Evolutionary conservation across 1,284 basidiomycete genomes (phyloP), one percentile per base, ranked within the genome.

Genomic region (Mycosarcoma mackinlayi): DNA sequence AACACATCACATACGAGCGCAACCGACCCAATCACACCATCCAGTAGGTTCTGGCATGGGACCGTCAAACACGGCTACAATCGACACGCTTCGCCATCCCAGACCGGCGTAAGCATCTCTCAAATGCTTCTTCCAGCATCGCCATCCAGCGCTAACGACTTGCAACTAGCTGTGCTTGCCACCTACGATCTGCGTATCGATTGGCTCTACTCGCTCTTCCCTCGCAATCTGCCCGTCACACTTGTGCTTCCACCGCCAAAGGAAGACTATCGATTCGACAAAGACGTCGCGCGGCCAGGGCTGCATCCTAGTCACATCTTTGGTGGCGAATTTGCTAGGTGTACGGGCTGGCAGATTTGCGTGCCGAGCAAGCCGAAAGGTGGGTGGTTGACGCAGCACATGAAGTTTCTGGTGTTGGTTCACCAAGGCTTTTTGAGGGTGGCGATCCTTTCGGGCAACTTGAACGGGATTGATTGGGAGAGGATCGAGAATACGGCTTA

Each of bases 391-490:
- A 73, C 70, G 21, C 73, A 75, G 56, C 77, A 80, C 35, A 73
- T 76, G 55, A 80, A 82, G 67, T 71, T 81, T 24, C 19, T 79
- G 14, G 37, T 80, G 1, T 53, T 81, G 16, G 75, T 73, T n/a
- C 76, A 75, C 51, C 23, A 49, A 4, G 62, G 53, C 16, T 76
- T 67, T 11, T 23, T 77, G 7, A 59, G 78, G 1, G 56, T 82
- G 13, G 59, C 68, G 18, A 73, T 82, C 7, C 52, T 78, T 1
- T 69, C 63, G 4, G 80, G 77, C 3, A 82, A 82, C 40, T 44
- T 82, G 25, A 69, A 77, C 23, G 67, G 48, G 4, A 59, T 75
- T 25, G 80, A 82, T 58, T 82, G 80, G 80, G 62, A 73, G 25
- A 44, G 65, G 8, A 76, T 78, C 38, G 80, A 82, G 41, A 82